Evolutionary conservation across 768 basidiomycete species (phyloP), one percentile per base, ranked within the genome.

Genomic region (Cubamyces lactineus): DNA sequence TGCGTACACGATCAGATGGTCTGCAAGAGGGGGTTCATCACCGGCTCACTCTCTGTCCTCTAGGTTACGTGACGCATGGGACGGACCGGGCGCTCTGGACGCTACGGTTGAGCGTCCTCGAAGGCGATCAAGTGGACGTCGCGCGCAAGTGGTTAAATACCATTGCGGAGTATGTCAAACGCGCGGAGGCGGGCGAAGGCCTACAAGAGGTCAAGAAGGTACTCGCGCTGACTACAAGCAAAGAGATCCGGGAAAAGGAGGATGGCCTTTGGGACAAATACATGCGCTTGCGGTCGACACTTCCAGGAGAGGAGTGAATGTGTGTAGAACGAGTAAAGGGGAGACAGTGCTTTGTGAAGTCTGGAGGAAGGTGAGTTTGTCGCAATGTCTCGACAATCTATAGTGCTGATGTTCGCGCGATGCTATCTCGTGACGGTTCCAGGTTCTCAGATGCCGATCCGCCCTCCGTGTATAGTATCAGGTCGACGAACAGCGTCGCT

Each of bases 41-140:
- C 21, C 12, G 43, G 12, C 59, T 45, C 24, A 26, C n/a, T 38
- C n/a, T 38, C 41, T 7, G 53, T 42, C 28, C 4, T 38, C 15
- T 38, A 90, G 88, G 87, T 0, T 84, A 85, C 56, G 86, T 91
- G 6, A 90, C 88, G 0, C 91, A 92, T 66, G 88, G 76, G 5
- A 82, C 83, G 8, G 91, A 92, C 66, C 78, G 86, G 6, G 61
- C 75, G 26, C 53, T 91, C 16, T 92, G 89, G 85, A 79, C 86
- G 1, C 74, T 91, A 16, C 79, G 85, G 5, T 62, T 79, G 0
- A 82, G 86, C 5, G 70, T 67, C n/a, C 70, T 92, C 59, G 73
- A 76, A 3, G 61, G 73, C 0, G 66, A 79, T 4, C 82, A 91
- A 65, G 70, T 77, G 8, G 68, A 71, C 0, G 68, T 84, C 15